Conservation (phyloP, 1,284 basidiomycete genomes). For the Rugosomyces carneus region DNA sequence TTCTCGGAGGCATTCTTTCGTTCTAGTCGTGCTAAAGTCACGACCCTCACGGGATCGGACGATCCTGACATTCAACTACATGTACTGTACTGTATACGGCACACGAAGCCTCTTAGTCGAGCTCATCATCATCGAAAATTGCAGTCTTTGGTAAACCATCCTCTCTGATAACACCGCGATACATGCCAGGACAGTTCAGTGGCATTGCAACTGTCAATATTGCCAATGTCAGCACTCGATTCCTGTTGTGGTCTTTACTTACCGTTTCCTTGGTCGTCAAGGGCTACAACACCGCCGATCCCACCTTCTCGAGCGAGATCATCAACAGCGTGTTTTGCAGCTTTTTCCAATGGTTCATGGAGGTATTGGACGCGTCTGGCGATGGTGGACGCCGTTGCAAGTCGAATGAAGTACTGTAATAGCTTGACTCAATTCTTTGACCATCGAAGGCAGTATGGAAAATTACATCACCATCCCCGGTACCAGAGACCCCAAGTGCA, state of each 20-base stretch:
- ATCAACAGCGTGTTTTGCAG: conserved; percentile 49
- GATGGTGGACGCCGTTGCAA: conserved; percentile 58
- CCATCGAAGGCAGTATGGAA: conserved; percentile 6
- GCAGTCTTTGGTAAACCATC: conserved; percentile 68
- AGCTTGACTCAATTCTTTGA: too few species aligned
- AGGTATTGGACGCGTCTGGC: conserved; percentile 62
- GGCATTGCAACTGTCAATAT: conserved; percentile 53
- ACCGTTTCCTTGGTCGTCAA: conserved; percentile 64
- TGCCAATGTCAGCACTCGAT: background rate
- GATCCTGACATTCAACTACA: too few species aligned
- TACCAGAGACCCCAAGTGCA: conserved; percentile 77
- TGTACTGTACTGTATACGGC: too few species aligned
- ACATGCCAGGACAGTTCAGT: conserved; percentile 75
- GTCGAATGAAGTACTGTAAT: conserved; percentile 69
- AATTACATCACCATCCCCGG: conserved; percentile 76
- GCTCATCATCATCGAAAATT: conserved; percentile 69
- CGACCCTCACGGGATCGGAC: too few species aligned
- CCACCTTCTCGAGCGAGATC: conserved; percentile 53
- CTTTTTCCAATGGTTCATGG: conserved; percentile 48
- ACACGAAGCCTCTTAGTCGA: conserved; percentile 10
- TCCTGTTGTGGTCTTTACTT: conserved; percentile 10
- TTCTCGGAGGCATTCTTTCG: too few species aligned
- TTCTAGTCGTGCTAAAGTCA: too few species aligned
- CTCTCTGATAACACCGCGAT: conserved; percentile 63
- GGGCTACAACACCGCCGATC: conserved; percentile 64